Evolutionary conservation across 495 filamentous ascomycete genomes (phyloP).

Genomic region (Penicillium diatomitis): DNA sequence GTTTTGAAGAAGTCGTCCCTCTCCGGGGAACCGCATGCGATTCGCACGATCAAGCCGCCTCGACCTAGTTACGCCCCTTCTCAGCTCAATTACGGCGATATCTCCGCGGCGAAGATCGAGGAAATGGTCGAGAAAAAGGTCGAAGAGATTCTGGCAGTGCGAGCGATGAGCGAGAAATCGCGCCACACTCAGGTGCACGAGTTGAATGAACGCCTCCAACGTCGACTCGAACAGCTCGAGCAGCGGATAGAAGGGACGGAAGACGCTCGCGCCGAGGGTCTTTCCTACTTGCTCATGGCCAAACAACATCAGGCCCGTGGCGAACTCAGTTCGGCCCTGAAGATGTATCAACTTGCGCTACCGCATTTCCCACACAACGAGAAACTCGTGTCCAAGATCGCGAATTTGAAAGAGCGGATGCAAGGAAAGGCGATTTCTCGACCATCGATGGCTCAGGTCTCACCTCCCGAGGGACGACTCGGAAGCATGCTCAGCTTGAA

Average conservation of each 20-base stretch:
- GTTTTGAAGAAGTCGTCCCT: constrained; percentile 30
- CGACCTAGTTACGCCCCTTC: constrained; percentile 21
- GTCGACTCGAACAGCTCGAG: constrained; percentile 74
- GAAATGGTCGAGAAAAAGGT: constrained; percentile 89
- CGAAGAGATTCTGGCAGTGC: constrained; percentile 72
- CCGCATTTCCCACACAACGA: constrained; percentile 80
- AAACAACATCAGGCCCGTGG: constrained; percentile 81
- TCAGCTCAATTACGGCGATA: constrained; percentile 23
- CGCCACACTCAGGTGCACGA: constrained; percentile 42
- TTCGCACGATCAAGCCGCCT: constrained; percentile 21
- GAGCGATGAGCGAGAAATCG: constrained; percentile 42
- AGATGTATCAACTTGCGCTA: constrained; percentile 77
- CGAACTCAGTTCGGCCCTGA: constrained; percentile 67
- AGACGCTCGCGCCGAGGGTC: constrained; percentile 65
- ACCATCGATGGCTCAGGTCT: constrained; percentile 8
- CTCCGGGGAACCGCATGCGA: constrained; percentile 20
- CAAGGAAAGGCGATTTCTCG: constrained; percentile 21
- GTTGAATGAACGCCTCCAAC: constrained; percentile 68
- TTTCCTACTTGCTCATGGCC: constrained; percentile 80
- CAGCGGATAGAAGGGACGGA: constrained; percentile 69
- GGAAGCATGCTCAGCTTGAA: constrained; percentile 36
- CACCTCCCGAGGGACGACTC: constrained; percentile 19
- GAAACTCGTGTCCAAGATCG: constrained; percentile 73
- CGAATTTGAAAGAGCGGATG: constrained; percentile 53
- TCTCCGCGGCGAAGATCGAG: constrained; percentile 75